Evolutionary conservation across 148 eudicot genomes (phyloP).

Genomic region (Salicornia ramosissima): DNA sequence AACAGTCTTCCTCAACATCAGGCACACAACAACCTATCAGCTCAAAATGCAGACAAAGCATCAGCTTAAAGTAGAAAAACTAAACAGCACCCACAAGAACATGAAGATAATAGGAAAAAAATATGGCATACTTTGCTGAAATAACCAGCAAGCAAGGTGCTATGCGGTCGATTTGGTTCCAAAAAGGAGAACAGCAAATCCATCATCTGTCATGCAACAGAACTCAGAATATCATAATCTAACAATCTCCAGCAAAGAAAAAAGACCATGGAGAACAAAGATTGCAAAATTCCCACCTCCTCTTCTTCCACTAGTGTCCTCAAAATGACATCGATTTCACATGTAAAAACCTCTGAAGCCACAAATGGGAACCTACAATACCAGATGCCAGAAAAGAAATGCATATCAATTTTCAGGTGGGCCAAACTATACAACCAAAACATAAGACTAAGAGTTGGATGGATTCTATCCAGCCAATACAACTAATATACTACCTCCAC

Average conservation of each 20-base stretch:
- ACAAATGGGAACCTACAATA: constrained; percentile 80
- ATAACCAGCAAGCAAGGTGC: constrained; percentile 89
- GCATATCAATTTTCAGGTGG: constrained; percentile 1
- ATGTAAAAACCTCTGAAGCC: constrained; percentile 91
- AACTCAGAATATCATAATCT: constrained; percentile 6
- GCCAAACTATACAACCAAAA: background rate
- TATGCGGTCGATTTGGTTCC: constrained; percentile 82
- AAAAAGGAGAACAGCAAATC: constrained; percentile 84
- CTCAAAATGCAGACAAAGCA: constrained; percentile 4
- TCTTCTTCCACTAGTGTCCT: constrained; percentile 94
- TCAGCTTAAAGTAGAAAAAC: constrained; percentile 12
- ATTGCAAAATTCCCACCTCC: constrained; percentile 53
- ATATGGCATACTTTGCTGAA: constrained; percentile 68
- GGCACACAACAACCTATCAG: constrained; percentile 83
- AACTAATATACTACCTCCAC: too few species aligned
- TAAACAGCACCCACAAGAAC: background rate
- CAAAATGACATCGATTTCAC: constrained; percentile 96
- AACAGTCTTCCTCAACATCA: constrained; percentile 86
- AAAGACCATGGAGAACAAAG: background rate
- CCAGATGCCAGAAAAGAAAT: constrained; percentile 14
- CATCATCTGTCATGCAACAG: constrained; percentile 62
- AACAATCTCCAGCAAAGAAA: background rate
- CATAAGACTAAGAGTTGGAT: background rate
- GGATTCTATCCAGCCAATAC: too few species aligned
- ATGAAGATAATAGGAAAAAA: background rate